Evolutionary conservation across 345 rosid genomes (phyloP).

Genomic region (Eucalyptus urophylla): DNA sequence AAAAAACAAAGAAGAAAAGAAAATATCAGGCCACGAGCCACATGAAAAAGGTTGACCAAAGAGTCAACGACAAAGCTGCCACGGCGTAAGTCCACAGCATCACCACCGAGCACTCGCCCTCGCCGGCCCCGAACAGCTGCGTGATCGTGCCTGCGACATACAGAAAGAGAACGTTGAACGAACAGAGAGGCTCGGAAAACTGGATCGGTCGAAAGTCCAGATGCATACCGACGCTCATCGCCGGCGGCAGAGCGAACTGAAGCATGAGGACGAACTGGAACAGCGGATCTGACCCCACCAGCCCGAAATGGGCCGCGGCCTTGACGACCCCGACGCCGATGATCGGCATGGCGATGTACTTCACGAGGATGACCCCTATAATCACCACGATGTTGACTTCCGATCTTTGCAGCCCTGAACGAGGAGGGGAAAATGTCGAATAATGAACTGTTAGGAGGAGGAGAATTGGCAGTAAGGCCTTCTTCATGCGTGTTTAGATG

Average conservation of each 20-base stretch:
- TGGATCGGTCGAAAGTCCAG: neutral
- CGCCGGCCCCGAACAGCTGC: conserved; percentile 18
- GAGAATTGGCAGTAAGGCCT: neutral
- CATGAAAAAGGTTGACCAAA: conserved; percentile 27
- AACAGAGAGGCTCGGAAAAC: neutral
- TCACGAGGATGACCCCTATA: neutral
- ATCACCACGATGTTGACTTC: neutral
- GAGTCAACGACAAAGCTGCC: conserved; percentile 13
- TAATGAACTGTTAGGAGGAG: neutral
- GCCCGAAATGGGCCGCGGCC: conserved; percentile 1
- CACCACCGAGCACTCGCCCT: conserved; percentile 21
- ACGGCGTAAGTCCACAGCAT: conserved; percentile 18
- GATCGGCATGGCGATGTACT: conserved; percentile 5
- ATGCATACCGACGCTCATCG: conserved; percentile 20
- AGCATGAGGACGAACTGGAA: conserved; percentile 29
- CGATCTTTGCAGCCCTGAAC: conserved; percentile 4
- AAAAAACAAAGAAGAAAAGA: neutral
- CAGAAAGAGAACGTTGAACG: neutral
- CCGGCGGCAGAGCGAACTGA: conserved; percentile 45
- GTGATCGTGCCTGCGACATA: conserved; percentile 16
- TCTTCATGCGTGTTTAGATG: neutral
- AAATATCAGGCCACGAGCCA: conserved; percentile 7
- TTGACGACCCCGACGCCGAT: conserved; percentile 6
- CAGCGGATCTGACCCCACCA: conserved; percentile 9
- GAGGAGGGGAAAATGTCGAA: neutral